phyloP scores from a whole-genome alignment of 768 basidiomycete species.

The Leccinum imitatum region DNA sequence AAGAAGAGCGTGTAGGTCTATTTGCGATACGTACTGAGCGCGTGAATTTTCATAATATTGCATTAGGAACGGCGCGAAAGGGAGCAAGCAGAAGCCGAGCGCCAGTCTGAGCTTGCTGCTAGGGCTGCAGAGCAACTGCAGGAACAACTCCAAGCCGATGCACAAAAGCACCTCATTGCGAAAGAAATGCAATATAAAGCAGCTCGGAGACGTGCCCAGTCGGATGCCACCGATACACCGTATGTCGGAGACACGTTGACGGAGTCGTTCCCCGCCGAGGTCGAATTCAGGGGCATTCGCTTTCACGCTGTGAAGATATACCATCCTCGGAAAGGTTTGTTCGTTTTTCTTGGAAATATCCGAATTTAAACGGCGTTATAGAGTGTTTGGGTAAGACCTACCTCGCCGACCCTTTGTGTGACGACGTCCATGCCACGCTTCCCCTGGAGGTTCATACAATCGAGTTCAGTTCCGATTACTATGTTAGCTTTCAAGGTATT shows the following conservation, averaged over 20 bases:
- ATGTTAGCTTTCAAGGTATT: conserved; percentile 60
- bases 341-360: not conserved
- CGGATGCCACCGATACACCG: conserved; percentile 69
- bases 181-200: conserved; percentile 48
- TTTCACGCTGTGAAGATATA: conserved; percentile 71
- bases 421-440: conserved; percentile 54
- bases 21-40: not conserved
- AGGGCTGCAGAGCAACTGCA: conserved; percentile 59
- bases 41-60: not conserved
- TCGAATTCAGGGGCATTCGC: conserved; percentile 55
- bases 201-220: conserved; percentile 62
- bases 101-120: conserved; percentile 48
- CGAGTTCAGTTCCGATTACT: conserved; percentile 68
- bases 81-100: conserved; percentile 55
- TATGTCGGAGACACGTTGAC: conserved; percentile 48
- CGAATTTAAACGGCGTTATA: conserved; percentile 21
- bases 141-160: conserved; percentile 66
- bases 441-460: conserved; percentile 70
- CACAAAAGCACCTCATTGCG: conserved; percentile 49
- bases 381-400: conserved; percentile 68
- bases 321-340: conserved; percentile 65
- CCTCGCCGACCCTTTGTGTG: conserved; percentile 73
- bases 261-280: conserved; percentile 58
- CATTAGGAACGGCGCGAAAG: conserved; percentile 51
- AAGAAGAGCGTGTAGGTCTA: conserved; percentile 59